These are phyloP conservation scores for Neurospora tetraspora DNA, from an alignment of 495 filamentous ascomycete genomes.

Conservation along the genomic window DNA sequence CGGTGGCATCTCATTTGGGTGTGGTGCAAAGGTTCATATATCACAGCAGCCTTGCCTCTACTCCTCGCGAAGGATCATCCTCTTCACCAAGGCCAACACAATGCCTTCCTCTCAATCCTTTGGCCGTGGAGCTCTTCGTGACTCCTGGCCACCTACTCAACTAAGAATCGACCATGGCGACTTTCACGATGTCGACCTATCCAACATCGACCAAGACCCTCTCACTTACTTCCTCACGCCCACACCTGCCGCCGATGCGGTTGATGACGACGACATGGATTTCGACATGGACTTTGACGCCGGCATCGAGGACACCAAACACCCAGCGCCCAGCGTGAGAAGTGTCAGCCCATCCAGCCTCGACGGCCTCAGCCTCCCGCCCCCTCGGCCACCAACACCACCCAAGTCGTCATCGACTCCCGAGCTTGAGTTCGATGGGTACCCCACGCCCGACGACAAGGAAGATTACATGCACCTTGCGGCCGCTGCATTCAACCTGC, in stretches of 20 bases:
- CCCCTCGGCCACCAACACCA: constrained; percentile 23
- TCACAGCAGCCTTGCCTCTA: background rate
- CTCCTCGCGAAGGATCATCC: background rate
- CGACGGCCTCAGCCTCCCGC: constrained; percentile 33
- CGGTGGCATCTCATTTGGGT: background rate
- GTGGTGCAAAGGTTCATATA: background rate
- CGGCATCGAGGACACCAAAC: constrained; percentile 38
- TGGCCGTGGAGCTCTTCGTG: background rate
- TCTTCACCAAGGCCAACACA: background rate
- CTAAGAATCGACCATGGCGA: constrained; percentile 27
- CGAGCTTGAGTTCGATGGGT: constrained; percentile 18
- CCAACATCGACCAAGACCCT: constrained; percentile 33
- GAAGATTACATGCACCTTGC: constrained; percentile 32
- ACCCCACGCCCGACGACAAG: constrained; percentile 20
- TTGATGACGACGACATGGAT: constrained; percentile 31
- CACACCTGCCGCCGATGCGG: constrained; percentile 21
- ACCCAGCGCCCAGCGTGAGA: constrained; percentile 28
- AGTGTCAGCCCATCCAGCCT: constrained; percentile 40
- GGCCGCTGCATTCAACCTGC: constrained; percentile 8
- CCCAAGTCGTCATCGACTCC: constrained; percentile 25
- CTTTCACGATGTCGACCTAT: constrained; percentile 27
- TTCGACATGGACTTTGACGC: constrained; percentile 42
- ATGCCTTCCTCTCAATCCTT: constrained; percentile 2
- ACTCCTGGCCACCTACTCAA: constrained; percentile 25
- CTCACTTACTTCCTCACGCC: constrained; percentile 43